Conservation (phyloP, 1,284 basidiomycete genomes). For the Ceratobasidium sp. region DNA sequence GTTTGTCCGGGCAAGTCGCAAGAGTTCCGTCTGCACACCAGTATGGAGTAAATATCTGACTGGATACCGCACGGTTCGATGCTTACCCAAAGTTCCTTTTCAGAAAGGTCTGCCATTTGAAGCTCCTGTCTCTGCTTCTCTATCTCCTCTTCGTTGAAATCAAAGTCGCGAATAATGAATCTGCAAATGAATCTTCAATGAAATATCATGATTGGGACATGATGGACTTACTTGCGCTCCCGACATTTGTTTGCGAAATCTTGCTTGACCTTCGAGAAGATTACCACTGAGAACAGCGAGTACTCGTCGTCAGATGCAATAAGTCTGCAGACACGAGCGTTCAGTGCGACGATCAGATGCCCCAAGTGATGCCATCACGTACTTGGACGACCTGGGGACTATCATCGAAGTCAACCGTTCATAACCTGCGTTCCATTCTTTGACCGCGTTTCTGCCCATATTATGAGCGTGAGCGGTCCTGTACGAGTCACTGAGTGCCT, state of each 20-base stretch:
- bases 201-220: background rate
- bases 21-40: conserved; percentile 79
- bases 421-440: conserved; percentile 91
- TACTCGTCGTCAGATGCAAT: conserved; percentile 91
- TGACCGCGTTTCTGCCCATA: conserved; percentile 70
- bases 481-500: conserved; percentile 2
- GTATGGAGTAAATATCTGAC: background rate
- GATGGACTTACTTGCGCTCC: conserved; percentile 80
- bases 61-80: too few species aligned
- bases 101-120: conserved; percentile 79
- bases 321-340: conserved; percentile 49
- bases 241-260: conserved; percentile 94
- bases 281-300: conserved; percentile 83
- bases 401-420: conserved; percentile 90
- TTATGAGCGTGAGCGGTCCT: conserved; percentile 20
- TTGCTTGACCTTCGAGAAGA: conserved; percentile 92
- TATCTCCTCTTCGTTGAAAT: conserved; percentile 87
- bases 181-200: conserved; percentile 50
- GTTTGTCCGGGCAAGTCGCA: conserved; percentile 92
- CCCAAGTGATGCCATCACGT: conserved; percentile 56
- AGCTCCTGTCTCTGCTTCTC: conserved; percentile 85
- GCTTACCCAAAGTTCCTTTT: conserved; percentile 97
- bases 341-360: background rate
- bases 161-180: conserved; percentile 93
- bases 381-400: conserved; percentile 94